These are phyloP conservation scores for Podosphaera xanthii DNA, from an alignment of 2,329 filamentous ascomycete species.

Conservation along the genomic window DNA sequence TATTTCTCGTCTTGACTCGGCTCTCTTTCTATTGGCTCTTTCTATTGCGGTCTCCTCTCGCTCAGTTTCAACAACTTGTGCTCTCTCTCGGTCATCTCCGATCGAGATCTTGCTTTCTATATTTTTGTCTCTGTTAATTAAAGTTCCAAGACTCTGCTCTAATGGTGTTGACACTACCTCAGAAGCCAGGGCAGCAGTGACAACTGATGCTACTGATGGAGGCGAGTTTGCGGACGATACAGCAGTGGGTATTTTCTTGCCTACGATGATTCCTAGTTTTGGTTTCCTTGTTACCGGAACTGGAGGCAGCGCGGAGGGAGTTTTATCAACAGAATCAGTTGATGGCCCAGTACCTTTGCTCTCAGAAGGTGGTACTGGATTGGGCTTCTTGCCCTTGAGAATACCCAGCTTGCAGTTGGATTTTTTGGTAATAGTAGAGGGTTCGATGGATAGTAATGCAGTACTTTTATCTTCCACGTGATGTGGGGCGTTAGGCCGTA, in stretches of 20 bases:
- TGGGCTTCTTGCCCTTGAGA: no score
- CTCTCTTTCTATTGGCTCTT: constrained; percentile 14
- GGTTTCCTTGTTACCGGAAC: constrained; percentile 2
- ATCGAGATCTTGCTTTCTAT: constrained; percentile 5
- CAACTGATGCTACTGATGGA: background rate
- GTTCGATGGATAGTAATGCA: no score
- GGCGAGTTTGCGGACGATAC: background rate
- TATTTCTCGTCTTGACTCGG: constrained; percentile 12
- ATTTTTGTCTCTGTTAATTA: background rate
- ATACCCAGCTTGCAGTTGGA: no score
- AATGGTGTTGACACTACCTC: background rate
- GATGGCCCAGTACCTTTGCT: no score
- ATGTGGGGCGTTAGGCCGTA: no score
- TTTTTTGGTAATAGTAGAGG: no score
- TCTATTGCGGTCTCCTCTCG: constrained; percentile 13
- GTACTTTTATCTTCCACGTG: no score
- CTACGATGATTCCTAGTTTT: background rate
- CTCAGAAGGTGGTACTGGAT: no score
- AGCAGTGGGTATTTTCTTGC: background rate
- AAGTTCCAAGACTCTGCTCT: background rate
- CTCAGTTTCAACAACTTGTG: constrained; percentile 1
- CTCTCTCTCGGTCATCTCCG: constrained; percentile 4
- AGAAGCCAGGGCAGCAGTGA: background rate
- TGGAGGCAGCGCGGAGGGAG: background rate
- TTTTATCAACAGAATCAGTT: no score